Conservation (phyloP, 2,329 filamentous ascomycete genomes). For the Sphaceloma murrayae region DNA sequence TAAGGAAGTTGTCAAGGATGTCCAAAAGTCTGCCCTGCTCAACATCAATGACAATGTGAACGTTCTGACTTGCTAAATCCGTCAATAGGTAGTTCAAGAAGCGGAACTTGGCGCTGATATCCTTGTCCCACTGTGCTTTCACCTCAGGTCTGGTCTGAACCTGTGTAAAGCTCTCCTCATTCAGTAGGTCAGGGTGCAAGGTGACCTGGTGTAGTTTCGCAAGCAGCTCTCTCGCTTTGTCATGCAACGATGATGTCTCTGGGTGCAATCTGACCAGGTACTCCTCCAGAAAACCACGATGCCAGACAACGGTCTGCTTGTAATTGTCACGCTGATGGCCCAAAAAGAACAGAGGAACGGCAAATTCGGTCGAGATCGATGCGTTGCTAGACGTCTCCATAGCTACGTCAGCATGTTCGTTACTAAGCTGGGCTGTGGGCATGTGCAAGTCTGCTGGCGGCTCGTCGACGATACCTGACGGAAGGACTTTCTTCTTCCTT, state of each 20-base stretch:
- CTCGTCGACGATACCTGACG: conserved; percentile 14
- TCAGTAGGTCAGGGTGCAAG: conserved; percentile 27
- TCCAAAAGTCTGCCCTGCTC: conserved; percentile 24
- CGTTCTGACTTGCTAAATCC: conserved; percentile 21
- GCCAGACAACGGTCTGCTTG: conserved; percentile 21
- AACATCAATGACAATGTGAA: conserved; percentile 27
- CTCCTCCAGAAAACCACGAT: conserved; percentile 22
- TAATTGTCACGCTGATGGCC: conserved; percentile 28
- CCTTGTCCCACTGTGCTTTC: conserved; percentile 29
- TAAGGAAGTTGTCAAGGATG: conserved; percentile 29
- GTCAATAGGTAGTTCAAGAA: conserved; percentile 29
- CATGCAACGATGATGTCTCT: background rate
- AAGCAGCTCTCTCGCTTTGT: conserved; percentile 17
- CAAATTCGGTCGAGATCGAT: conserved; percentile 16
- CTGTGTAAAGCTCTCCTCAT: conserved; percentile 26
- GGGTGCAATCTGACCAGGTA: conserved; percentile 20
- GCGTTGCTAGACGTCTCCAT: background rate
- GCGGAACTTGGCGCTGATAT: conserved; percentile 30
- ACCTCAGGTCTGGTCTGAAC: conserved; percentile 21
- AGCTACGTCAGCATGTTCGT: background rate
- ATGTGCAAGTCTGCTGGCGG: conserved; percentile 4
- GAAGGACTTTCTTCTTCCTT: conserved; percentile 1
- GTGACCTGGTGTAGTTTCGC: conserved; percentile 22
- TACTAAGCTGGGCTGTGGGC: background rate
- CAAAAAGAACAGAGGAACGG: conserved; percentile 25